These are phyloP conservation scores for Naegleria lovaniensis DNA, from an alignment of 208 protist species.

Conservation along the genomic window DNA sequence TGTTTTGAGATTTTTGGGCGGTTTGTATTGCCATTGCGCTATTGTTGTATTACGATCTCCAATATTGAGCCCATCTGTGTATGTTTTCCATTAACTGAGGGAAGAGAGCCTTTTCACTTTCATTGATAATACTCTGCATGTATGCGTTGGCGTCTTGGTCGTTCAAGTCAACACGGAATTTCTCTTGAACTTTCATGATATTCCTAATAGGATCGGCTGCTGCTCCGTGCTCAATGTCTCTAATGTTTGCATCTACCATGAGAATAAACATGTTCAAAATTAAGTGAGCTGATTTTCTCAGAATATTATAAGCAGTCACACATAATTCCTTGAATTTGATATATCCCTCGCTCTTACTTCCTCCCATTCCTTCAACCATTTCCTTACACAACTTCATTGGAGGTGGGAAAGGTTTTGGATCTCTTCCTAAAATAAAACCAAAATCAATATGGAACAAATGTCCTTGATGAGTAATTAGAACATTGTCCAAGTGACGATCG, in stretches of 20 bases:
- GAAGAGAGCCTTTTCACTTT: slow-evolving; percentile 44
- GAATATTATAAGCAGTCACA: slow-evolving; percentile 87
- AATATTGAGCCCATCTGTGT: slow-evolving; percentile 21
- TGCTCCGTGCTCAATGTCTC: slow-evolving; percentile 62
- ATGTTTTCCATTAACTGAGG: slow-evolving; percentile 19
- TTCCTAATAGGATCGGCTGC: slow-evolving; percentile 54
- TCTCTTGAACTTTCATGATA: slow-evolving; percentile 78
- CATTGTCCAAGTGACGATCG: slow-evolving; percentile 72
- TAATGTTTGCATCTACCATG: slow-evolving; percentile 77
- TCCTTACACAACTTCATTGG: slow-evolving; percentile 59
- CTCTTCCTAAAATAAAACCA: slow-evolving; percentile 69
- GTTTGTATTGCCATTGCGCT: too few relatives aligned
- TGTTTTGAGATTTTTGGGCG: too few relatives aligned
- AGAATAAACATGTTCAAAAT: slow-evolving; percentile 88
- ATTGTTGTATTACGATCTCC: not conserved
- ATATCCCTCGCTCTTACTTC: slow-evolving; percentile 61
- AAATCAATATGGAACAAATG: slow-evolving; percentile 54
- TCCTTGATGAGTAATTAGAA: slow-evolving; percentile 42
- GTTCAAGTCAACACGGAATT: slow-evolving; percentile 77
- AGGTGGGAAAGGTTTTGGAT: slow-evolving; percentile 67
- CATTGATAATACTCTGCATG: slow-evolving; percentile 82
- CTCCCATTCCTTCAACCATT: slow-evolving; percentile 53
- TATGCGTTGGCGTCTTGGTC: slow-evolving; percentile 81
- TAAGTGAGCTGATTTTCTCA: slow-evolving; percentile 83
- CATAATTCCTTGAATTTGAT: slow-evolving; percentile 74